Evolutionary conservation across 164 flowering plant genomes (phyloP).

Genomic region (Stephania cephalantha): DNA sequence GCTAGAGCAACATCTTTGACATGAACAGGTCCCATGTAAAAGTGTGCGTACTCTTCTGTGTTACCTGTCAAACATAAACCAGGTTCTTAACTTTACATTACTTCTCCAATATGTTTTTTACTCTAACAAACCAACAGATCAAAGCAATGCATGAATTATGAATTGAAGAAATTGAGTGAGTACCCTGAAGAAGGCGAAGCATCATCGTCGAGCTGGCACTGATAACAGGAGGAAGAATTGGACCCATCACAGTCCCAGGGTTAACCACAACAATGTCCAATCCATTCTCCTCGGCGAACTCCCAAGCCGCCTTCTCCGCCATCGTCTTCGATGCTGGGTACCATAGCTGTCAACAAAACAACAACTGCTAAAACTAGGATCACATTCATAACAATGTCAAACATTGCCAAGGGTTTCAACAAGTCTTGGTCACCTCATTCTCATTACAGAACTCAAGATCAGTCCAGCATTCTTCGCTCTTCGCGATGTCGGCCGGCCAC

Average conservation of each 20-base stretch:
- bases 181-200: constrained; percentile 76
- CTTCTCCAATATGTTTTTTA: neutral
- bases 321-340: constrained; percentile 75
- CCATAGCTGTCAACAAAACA: constrained; percentile 49
- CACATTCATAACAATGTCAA: neutral
- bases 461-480: constrained; percentile 76
- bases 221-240: constrained; percentile 58
- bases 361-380: neutral
- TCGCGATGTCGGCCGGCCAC: constrained; percentile 65
- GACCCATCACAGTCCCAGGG: constrained; percentile 92
- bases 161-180: neutral
- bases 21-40: constrained; percentile 79
- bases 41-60: constrained; percentile 50
- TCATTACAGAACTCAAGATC: constrained; percentile 72
- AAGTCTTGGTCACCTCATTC: constrained; percentile 32
- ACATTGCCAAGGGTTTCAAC: too few species aligned
- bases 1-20: constrained; percentile 90
- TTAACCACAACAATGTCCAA: constrained; percentile 67
- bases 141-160: neutral
- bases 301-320: constrained; percentile 93
- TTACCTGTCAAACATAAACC: constrained; percentile 39
- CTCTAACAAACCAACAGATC: neutral
- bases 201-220: constrained; percentile 84
- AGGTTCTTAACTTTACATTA: neutral
- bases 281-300: constrained; percentile 62